Evolutionary conservation across 306 rosid genomes (phyloP).

Genomic region (Lathyrus tuberosus): DNA sequence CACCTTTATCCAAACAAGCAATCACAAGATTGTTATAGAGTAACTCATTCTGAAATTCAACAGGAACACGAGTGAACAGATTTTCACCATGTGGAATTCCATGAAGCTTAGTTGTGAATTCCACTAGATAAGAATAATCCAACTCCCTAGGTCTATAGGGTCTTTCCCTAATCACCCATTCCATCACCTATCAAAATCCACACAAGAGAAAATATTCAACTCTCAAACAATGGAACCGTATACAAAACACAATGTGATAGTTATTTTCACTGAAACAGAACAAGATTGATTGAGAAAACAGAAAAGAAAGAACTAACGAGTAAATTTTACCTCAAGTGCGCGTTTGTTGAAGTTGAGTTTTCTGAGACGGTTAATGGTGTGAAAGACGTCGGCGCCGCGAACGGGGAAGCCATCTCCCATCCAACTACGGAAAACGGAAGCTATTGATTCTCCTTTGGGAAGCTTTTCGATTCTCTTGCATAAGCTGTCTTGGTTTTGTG

Average conservation of each 20-base stretch:
- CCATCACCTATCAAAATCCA: constrained; percentile 76
- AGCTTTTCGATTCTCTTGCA: constrained; percentile 80
- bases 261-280: constrained; percentile 6
- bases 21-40: constrained; percentile 86
- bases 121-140: constrained; percentile 86
- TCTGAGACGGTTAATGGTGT: constrained; percentile 86
- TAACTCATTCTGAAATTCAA: constrained; percentile 83
- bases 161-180: constrained; percentile 89
- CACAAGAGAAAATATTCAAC: constrained; percentile 5
- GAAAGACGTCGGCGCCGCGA: constrained; percentile 75
- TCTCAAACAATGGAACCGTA: not conserved
- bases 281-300: not conserved
- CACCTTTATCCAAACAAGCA: constrained; percentile 85
- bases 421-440: constrained; percentile 81
- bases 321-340: constrained; percentile 69
- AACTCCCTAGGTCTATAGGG: constrained; percentile 78
- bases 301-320: not conserved
- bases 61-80: constrained; percentile 63
- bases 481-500: constrained; percentile 51
- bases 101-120: constrained; percentile 74
- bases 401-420: constrained; percentile 92
- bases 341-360: constrained; percentile 77
- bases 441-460: constrained; percentile 56
- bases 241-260: constrained; percentile 12
- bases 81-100: constrained; percentile 85